These are phyloP conservation scores for Westerdykella ornata DNA, from an alignment of 2,329 filamentous ascomycete species.

Conservation along the genomic window DNA sequence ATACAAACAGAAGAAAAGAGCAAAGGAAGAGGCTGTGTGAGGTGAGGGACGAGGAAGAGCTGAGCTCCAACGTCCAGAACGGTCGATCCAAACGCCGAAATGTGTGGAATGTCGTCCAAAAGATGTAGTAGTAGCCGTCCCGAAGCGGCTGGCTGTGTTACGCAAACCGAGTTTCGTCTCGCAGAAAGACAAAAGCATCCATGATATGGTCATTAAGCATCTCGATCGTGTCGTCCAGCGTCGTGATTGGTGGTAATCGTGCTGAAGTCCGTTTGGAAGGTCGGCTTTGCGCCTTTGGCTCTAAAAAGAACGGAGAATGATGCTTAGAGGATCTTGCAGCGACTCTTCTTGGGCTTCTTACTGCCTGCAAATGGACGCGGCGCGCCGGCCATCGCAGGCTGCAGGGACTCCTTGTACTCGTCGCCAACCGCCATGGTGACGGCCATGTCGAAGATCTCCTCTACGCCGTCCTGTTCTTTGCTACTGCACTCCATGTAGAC, in stretches of 20 bases:
- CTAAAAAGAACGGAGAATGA: constrained; percentile 13
- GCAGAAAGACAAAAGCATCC: constrained; percentile 19
- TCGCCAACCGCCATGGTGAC: constrained; percentile 85
- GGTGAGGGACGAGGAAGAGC: constrained; percentile 3
- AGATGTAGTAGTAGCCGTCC: neutral
- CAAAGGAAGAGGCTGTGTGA: constrained; percentile 20
- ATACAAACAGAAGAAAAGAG: constrained; percentile 28
- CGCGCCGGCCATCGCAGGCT: constrained; percentile 14
- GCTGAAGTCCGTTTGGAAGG: constrained; percentile 7
- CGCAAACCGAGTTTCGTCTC: constrained; percentile 8
- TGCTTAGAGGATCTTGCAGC: constrained; percentile 37
- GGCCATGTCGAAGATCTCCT: constrained; percentile 90
- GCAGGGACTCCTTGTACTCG: constrained; percentile 39
- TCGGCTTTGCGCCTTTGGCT: constrained; percentile 9
- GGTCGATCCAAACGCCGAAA: constrained; percentile 3
- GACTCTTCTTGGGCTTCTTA: constrained; percentile 36
- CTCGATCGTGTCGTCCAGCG: constrained; percentile 38
- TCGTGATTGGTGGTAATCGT: constrained; percentile 32
- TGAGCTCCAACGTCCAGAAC: neutral
- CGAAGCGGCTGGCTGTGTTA: constrained; percentile 4
- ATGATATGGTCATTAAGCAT: constrained; percentile 36
- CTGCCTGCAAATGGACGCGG: constrained; percentile 21
- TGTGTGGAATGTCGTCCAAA: constrained; percentile 8
- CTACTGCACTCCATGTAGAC: constrained; percentile 97
- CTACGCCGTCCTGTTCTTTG: constrained; percentile 92